Evolutionary conservation across 495 filamentous ascomycete species (phyloP).

Genomic region (Trichoderma virens): DNA sequence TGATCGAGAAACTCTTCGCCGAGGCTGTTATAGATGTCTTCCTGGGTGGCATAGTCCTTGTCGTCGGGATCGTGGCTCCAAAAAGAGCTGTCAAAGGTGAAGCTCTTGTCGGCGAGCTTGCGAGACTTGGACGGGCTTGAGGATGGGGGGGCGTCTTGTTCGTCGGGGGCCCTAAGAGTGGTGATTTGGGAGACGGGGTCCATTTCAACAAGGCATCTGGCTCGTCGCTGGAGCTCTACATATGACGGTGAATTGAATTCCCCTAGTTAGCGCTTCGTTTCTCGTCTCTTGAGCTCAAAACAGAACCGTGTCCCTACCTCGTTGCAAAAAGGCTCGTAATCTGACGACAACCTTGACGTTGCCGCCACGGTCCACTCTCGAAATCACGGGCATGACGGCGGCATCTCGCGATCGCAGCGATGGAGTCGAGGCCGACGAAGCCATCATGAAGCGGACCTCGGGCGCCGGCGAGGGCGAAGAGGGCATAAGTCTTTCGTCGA

Average conservation of each 20-base stretch:
- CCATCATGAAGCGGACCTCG: slow-evolving; percentile 30
- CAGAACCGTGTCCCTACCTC: slow-evolving; percentile 54
- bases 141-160: slow-evolving; percentile 57
- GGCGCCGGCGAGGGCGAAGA: slow-evolving; percentile 22
- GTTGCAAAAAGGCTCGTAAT: slow-evolving; percentile 77
- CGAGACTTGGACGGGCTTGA: slow-evolving; percentile 47
- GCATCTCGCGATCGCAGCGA: slow-evolving; percentile 69
- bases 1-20: slow-evolving; percentile 98
- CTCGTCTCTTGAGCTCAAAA: background rate
- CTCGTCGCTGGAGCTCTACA: slow-evolving; percentile 69
- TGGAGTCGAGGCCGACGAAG: slow-evolving; percentile 56
- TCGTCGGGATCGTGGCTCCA: slow-evolving; percentile 80
- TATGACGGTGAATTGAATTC: background rate
- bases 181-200: slow-evolving; percentile 77
- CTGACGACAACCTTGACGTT: slow-evolving; percentile 95
- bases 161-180: slow-evolving; percentile 60
- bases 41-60: slow-evolving; percentile 55
- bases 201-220: slow-evolving; percentile 85
- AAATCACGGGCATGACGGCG: slow-evolving; percentile 37
- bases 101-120: slow-evolving; percentile 81
- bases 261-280: background rate
- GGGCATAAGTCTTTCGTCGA: slow-evolving; percentile 39
- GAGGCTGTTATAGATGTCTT: slow-evolving; percentile 88
- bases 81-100: slow-evolving; percentile 96
- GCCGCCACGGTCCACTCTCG: slow-evolving; percentile 53